These are phyloP conservation scores for Citrus sp. DNA, from an alignment of 345 rosid genomes.

Conservation along the genomic window DNA sequence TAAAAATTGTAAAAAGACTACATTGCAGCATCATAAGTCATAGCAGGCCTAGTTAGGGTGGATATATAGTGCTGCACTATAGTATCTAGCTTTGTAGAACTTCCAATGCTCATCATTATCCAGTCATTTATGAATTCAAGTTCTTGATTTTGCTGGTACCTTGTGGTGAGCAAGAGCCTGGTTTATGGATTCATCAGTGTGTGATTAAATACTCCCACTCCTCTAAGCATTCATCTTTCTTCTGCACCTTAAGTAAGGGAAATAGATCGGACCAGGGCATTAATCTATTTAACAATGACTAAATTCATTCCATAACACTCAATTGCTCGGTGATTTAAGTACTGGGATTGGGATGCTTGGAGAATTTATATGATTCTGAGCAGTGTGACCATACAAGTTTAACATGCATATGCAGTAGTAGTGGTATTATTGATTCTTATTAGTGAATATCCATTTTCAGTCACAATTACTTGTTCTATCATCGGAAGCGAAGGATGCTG, in stretches of 20 bases:
- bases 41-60: neutral
- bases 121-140: neutral
- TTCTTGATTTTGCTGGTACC: neutral
- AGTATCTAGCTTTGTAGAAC: neutral
- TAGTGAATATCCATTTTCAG: slow-evolving; percentile 28
- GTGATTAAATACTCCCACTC: neutral
- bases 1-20: neutral
- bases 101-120: neutral
- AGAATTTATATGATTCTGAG: neutral
- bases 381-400: neutral
- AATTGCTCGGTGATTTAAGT: neutral
- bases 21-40: neutral
- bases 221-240: neutral
- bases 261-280: neutral
- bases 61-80: neutral
- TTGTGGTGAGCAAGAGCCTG: neutral
- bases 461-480: slow-evolving; percentile 40
- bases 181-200: neutral
- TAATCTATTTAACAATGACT: neutral
- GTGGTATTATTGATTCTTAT: slow-evolving; percentile 1
- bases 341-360: neutral
- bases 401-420: neutral
- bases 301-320: neutral
- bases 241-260: neutral
- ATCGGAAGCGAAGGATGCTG: slow-evolving; percentile 69